Evolutionary conservation across 257 asterid genomes (phyloP).

Genomic region (Solanum raphanifolium): DNA sequence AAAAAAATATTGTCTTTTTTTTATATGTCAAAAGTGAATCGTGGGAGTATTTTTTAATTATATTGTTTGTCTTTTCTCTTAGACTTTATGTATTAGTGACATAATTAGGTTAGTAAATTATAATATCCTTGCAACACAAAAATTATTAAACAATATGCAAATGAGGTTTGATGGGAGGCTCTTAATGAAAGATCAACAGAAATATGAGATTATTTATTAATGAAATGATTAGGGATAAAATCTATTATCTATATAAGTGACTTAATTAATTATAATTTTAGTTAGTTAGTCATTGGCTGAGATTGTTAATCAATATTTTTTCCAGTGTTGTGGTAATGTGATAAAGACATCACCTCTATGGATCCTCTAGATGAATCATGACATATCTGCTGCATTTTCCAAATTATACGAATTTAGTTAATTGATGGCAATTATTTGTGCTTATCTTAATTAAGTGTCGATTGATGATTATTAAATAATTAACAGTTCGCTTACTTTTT

Average conservation of each 20-base stretch:
- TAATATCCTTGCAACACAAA: conserved; percentile 5
- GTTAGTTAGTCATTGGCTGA: background rate
- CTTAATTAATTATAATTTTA: background rate
- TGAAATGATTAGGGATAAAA: background rate
- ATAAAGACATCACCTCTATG: background rate
- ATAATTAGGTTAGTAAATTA: conserved; percentile 5
- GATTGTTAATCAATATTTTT: background rate
- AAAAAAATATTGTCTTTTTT: too few relatives aligned
- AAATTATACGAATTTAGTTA: background rate
- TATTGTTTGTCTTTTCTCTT: background rate
- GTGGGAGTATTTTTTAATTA: background rate
- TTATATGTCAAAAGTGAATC: too few relatives aligned
- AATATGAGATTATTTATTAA: background rate
- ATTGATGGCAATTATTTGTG: background rate
- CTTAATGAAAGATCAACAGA: background rate
- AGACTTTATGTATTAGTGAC: background rate
- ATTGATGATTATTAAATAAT: background rate
- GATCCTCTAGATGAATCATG: background rate
- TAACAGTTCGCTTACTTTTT: background rate
- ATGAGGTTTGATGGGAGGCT: conserved; percentile 10
- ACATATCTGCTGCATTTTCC: background rate
- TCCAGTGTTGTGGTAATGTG: background rate
- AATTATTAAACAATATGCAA: background rate
- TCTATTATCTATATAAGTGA: background rate
- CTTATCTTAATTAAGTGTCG: background rate